Evolutionary conservation across 768 basidiomycete species (phyloP), one percentile per base, ranked within the genome.

Genomic region (Termitomyces sp.): DNA sequence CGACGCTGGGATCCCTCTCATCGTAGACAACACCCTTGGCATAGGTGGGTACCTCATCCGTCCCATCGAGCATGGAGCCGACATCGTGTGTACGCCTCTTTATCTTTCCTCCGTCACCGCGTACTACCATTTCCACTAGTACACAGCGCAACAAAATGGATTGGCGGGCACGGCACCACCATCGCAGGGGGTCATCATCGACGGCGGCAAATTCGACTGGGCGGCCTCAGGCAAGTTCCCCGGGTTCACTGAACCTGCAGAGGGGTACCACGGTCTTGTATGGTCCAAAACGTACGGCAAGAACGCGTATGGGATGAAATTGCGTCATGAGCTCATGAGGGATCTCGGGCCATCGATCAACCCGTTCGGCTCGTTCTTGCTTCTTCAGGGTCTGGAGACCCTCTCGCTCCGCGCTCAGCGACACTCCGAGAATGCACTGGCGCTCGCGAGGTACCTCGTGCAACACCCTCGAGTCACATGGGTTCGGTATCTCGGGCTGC

Each of bases 91-190:
- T 82, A 49, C n/a, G 77, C 14, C 65, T 17, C 32, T 10, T 21
- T 4, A n/a, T n/a, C 31, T 11, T 27, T 42, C 12, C 11, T 12
- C 10, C 43, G n/a, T 34, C 25, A 21, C 1, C 11, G 7, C 1
- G 11, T 23, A 34, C 27, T 35, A n/a, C 56, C 12, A 6, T 14
- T 19, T 14, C 4, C 11, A 10, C 2, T 45, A 77, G 86, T 90
- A 11, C 85, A 92, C 69, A 87, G 85, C 48, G 87, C 88, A 1
- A 91, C 91, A 0, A 92, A 93, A 66, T 93, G 90, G 91, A 89
- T 92, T 34, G 86, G 87, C 6, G 87, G 87, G 0, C 89, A 90
- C 59, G 90, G 90, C 25, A 92, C 85, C 0, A 89, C 87, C 23
- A 88, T 93, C 48, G 89, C 78, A 3, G 91, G 90, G n/a, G 46